Evolutionary conservation across 257 asterid species (phyloP), one percentile per base, ranked within the genome.

Genomic region (Oldenlandia corymbosa): DNA sequence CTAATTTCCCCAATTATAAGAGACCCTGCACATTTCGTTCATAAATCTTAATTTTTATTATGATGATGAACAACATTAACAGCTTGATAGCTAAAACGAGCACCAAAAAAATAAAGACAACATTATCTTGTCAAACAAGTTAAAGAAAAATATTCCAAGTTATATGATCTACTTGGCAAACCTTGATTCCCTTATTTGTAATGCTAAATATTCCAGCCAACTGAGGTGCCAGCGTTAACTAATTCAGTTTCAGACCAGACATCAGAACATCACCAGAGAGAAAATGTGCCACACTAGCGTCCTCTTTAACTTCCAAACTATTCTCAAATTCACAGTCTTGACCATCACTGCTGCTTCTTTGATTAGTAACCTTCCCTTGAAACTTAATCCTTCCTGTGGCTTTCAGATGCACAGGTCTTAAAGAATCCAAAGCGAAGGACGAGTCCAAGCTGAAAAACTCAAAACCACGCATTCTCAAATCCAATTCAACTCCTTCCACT

Each of bases 161-260:
- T 68, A 71, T n/a, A 55, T 14, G 34, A 67, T 73, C 60, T 26
- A 66, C 39, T 32, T 60, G 76, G 67, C 83, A 68, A 60, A 93
- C 99, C 97, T 87, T 93, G 55, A 93, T 74, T 72, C 97, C 94
- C 64, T 75, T 69, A 2, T 81, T 73, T 60, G 90, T 79, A 67
- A 93, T 82, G 81, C 83, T 87, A 71, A 93, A 68, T 53, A 75
- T 83, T 70, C 99, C 99, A 80, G 91, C 84, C 76, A 93, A 79
- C 75, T 93, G 99, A 71, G 99, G 99, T 73, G 99, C 99, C 85
- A 93, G 77, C 95, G 84, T 89, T 81, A 93, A 73, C 73, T 93
- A 97, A 84, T 93, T 93, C 66, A 93, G 95, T 75, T 93, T 93
- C 61, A 93, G 85, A 64, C 96, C 94, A 7, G 99, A 85, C 63